phyloP scores from a whole-genome alignment of 306 rosid species.

The Lathyrus sativus region DNA sequence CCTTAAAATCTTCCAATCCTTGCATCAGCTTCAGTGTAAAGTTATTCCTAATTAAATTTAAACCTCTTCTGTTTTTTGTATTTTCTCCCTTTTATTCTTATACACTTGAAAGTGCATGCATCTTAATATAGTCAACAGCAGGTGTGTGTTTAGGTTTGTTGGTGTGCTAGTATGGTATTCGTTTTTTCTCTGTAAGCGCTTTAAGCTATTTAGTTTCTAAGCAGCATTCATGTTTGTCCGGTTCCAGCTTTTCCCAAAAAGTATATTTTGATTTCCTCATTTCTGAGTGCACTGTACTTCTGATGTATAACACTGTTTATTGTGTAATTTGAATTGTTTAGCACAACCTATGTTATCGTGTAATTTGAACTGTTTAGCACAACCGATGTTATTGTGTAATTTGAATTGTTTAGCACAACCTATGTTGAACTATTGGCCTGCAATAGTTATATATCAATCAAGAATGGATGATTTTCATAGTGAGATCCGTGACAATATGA shows the following conservation, averaged over 20 bases:
- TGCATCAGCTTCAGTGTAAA: slow-evolving; percentile 23
- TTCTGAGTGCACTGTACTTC: slow-evolving; percentile 3
- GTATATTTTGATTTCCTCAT: slow-evolving; percentile 21
- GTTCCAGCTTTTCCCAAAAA: background rate
- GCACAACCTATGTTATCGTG: slow-evolving; percentile 17
- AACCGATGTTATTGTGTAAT: slow-evolving; percentile 29
- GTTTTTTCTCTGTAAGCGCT: background rate
- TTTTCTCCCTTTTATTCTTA: slow-evolving; percentile 9
- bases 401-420: slow-evolving; percentile 1
- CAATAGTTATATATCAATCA: slow-evolving; percentile 5
- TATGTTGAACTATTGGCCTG: slow-evolving; percentile 17
- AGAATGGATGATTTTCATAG: slow-evolving; percentile 14
- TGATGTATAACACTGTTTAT: slow-evolving; percentile 23
- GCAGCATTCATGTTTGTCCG: slow-evolving; percentile 3
- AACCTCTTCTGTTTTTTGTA: background rate
- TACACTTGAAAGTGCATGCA: slow-evolving; percentile 24
- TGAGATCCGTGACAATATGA: slow-evolving; percentile 3
- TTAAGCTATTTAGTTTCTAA: background rate
- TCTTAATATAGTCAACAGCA: slow-evolving; percentile 1
- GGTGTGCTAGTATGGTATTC: background rate
- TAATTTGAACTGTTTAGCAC: slow-evolving; percentile 4
- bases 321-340: slow-evolving; percentile 15
- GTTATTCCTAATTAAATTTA: slow-evolving; percentile 14
- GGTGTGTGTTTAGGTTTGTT: slow-evolving; percentile 23
- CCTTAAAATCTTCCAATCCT: slow-evolving; percentile 9